phyloP scores from a whole-genome alignment of 345 rosid genomes.

The Durio zibethinus region DNA sequence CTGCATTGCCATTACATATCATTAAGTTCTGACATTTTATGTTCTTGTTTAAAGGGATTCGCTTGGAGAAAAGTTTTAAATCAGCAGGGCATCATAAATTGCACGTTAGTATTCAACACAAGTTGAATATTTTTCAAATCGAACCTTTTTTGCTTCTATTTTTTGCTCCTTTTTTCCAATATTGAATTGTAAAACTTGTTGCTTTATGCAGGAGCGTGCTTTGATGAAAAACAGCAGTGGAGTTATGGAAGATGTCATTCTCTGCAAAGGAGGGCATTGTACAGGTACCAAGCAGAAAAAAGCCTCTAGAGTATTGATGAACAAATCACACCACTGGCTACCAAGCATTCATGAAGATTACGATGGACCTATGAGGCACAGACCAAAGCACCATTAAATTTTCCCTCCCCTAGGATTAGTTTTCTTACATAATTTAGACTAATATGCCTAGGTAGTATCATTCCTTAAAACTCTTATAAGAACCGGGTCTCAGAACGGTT shows the following conservation, averaged over 20 bases:
- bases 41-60: slow-evolving; percentile 9
- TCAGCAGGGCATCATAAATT: background rate
- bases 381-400: slow-evolving; percentile 45
- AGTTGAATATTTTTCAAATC: too few relatives aligned
- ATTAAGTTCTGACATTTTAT: background rate
- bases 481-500: slow-evolving; percentile 1
- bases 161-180: too few relatives aligned
- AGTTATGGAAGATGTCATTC: background rate
- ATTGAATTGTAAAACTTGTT: background rate
- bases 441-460: background rate
- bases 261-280: slow-evolving; percentile 22
- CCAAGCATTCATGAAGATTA: slow-evolving; percentile 68
- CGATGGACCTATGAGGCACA: slow-evolving; percentile 56
- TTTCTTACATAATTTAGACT: background rate
- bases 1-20: background rate
- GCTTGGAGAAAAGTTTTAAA: slow-evolving; percentile 5
- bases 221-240: slow-evolving; percentile 9
- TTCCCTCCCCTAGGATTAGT: background rate
- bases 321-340: slow-evolving; percentile 25
- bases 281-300: slow-evolving; percentile 31
- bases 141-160: background rate
- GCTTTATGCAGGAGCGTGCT: slow-evolving; percentile 1
- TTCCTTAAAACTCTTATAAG: background rate
- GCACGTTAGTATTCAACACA: background rate
- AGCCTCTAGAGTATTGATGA: slow-evolving; percentile 17